Evolutionary conservation across 129 eudicot species (phyloP).

Genomic region (Centella asiatica): DNA sequence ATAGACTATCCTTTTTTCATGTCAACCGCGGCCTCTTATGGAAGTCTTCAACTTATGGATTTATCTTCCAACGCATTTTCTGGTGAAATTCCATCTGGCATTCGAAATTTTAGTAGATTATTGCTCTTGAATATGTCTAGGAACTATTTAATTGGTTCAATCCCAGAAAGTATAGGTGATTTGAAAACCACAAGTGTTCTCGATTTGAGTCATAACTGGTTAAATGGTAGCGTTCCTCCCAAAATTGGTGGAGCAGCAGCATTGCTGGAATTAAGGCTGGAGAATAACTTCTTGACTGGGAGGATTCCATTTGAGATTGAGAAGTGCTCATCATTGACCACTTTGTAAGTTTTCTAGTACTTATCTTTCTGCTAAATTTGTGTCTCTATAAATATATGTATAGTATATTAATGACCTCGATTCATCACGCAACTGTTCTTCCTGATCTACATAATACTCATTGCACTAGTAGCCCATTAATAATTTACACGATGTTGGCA

Average conservation of each 20-base stretch:
- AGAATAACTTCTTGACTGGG: constrained; percentile 51
- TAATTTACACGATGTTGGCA: background rate
- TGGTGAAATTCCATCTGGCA: constrained; percentile 43
- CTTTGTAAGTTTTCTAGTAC: constrained; percentile 47
- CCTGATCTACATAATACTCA: background rate
- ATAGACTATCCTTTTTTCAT: constrained; percentile 30
- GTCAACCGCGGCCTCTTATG: constrained; percentile 33
- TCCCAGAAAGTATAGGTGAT: constrained; percentile 58
- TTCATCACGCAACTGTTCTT: background rate
- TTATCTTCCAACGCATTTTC: constrained; percentile 66
- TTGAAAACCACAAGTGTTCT: constrained; percentile 40
- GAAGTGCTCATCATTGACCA: constrained; percentile 59
- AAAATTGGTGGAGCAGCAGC: constrained; percentile 54
- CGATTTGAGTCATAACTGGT: constrained; percentile 64
- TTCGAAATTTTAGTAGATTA: constrained; percentile 60
- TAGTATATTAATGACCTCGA: background rate
- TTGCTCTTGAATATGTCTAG: constrained; percentile 52
- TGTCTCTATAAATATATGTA: background rate
- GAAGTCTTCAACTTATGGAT: constrained; percentile 57
- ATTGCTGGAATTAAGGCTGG: constrained; percentile 51
- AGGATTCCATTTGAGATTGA: constrained; percentile 51
- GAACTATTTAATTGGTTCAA: constrained; percentile 44
- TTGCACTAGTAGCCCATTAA: background rate
- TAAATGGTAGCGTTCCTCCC: constrained; percentile 64
- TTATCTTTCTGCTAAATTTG: constrained; percentile 2